These are phyloP conservation scores for Rhypophila decipiens DNA, from an alignment of 495 filamentous ascomycete genomes.

Conservation along the genomic window DNA sequence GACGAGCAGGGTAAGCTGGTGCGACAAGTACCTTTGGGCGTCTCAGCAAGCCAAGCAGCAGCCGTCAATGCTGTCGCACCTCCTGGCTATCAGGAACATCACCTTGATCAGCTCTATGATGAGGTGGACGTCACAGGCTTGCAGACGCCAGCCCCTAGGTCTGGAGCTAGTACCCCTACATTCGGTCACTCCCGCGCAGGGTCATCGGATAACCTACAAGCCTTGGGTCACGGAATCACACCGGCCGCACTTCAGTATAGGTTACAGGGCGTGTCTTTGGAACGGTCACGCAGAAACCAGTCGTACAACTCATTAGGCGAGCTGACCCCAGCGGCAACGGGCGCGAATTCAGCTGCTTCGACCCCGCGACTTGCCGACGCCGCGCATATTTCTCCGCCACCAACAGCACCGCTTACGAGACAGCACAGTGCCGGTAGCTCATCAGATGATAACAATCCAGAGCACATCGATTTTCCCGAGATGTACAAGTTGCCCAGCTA, in stretches of 20 bases:
- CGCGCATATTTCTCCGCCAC: slow-evolving; percentile 21
- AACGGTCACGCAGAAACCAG: slow-evolving; percentile 27
- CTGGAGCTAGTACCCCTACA: slow-evolving; percentile 70
- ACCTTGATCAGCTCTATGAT: slow-evolving; percentile 81
- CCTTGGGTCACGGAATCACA: slow-evolving; percentile 40
- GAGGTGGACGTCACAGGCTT: slow-evolving; percentile 71
- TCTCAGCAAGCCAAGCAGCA: slow-evolving; percentile 14
- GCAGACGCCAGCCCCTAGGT: slow-evolving; percentile 65
- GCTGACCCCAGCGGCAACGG: slow-evolving; percentile 13
- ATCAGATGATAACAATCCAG: slow-evolving; percentile 31
- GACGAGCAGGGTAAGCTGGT: slow-evolving; percentile 71
- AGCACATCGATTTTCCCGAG: slow-evolving; percentile 57
- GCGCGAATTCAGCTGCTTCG: slow-evolving; percentile 7
- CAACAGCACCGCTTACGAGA: slow-evolving; percentile 43
- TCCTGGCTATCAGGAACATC: slow-evolving; percentile 80
- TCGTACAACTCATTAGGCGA: slow-evolving; percentile 26
- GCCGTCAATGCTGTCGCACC: slow-evolving; percentile 56
- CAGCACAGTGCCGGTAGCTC: slow-evolving; percentile 54
- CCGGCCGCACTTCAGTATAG: slow-evolving; percentile 58
- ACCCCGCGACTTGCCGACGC: slow-evolving; percentile 25
- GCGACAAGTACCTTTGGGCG: slow-evolving; percentile 41
- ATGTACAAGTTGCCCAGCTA: slow-evolving; percentile 69
- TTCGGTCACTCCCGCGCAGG: slow-evolving; percentile 66
- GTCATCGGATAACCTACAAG: slow-evolving; percentile 70
- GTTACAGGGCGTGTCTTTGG: slow-evolving; percentile 51